phyloP scores from a whole-genome alignment of 1,139 yeast genomes.

The Kazachstania sp. region DNA sequence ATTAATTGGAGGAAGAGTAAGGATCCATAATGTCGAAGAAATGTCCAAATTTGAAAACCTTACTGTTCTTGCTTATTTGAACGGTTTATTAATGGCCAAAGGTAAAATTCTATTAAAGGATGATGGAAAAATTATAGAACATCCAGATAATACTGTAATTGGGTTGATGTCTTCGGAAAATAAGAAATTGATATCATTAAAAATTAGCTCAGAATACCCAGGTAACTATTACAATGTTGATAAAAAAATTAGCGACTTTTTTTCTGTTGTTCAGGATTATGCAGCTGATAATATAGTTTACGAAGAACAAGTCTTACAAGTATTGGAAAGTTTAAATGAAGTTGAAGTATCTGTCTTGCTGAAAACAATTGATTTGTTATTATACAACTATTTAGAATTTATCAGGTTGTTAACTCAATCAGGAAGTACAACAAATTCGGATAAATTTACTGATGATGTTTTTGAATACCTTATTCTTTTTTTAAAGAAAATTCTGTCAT shows the following conservation, averaged over 20 bases:
- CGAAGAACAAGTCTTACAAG: conserved; percentile 9
- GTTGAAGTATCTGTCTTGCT: conserved; percentile 12
- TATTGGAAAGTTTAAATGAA: conserved; percentile 12
- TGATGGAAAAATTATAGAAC: conserved; percentile 34
- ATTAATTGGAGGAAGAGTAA: conserved; percentile 59
- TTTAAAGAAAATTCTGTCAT: conserved; percentile 56
- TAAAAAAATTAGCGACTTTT: conserved; percentile 45
- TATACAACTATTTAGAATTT: conserved; percentile 16
- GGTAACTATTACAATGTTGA: conserved; percentile 65
- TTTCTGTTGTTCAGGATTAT: conserved; percentile 35
- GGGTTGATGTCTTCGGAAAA: conserved; percentile 26
- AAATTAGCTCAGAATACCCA: conserved; percentile 55
- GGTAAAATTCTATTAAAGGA: conserved; percentile 32
- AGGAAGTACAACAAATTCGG: not conserved
- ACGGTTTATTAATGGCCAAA: conserved; percentile 56
- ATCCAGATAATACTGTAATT: conserved; percentile 26
- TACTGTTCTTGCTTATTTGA: conserved; percentile 50
- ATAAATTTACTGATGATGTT: conserved; percentile 9
- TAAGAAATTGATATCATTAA: conserved; percentile 37
- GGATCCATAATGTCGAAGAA: conserved; percentile 47
- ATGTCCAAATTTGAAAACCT: conserved; percentile 44
- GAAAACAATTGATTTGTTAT: conserved; percentile 18
- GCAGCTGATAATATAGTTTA: conserved; percentile 7
- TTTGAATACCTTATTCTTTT: conserved; percentile 54
- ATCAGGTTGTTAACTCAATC: conserved; percentile 9